Evolutionary conservation across 805 yeast genomes (phyloP).

Genomic region (Pichia kluyveri): DNA sequence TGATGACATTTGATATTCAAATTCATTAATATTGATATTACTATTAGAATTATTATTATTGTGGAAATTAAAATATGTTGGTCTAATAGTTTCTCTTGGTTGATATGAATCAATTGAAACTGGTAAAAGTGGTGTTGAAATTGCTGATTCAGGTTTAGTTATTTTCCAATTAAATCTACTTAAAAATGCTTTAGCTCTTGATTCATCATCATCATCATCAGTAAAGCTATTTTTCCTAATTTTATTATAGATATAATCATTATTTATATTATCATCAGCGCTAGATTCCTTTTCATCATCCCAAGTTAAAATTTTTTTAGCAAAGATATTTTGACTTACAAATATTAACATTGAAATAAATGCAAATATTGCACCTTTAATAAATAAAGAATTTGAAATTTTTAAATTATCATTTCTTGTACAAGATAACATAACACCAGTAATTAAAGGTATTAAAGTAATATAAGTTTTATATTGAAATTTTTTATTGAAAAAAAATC

Average conservation of each 20-base stretch:
- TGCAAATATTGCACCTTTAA: conserved; percentile 40
- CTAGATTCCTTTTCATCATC: conserved; percentile 22
- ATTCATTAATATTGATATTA: conserved; percentile 17
- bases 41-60: neutral
- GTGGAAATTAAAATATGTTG: conserved; percentile 3
- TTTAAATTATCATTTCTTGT: conserved; percentile 30
- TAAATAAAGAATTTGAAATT: conserved; percentile 19
- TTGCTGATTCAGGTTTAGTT: conserved; percentile 25
- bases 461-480: conserved; percentile 63
- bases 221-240: conserved; percentile 4
- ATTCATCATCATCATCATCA: conserved; percentile 13
- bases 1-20: conserved; percentile 18
- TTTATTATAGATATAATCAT: neutral
- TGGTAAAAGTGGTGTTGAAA: conserved; percentile 27
- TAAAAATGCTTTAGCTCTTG: conserved; percentile 20
- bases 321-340: conserved; percentile 72
- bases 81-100: conserved; percentile 19
- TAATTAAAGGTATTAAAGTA: conserved; percentile 68
- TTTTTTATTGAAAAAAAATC: conserved; percentile 45
- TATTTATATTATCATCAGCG: neutral
- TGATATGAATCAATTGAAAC: conserved; percentile 21
- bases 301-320: conserved; percentile 59
- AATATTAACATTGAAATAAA: conserved; percentile 55
- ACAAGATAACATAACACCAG: conserved; percentile 81
- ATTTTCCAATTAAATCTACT: conserved; percentile 21